Evolutionary conservation across 768 basidiomycete genomes (phyloP), one percentile per base, ranked within the genome.

Genomic region (Psilocybe cubensis): DNA sequence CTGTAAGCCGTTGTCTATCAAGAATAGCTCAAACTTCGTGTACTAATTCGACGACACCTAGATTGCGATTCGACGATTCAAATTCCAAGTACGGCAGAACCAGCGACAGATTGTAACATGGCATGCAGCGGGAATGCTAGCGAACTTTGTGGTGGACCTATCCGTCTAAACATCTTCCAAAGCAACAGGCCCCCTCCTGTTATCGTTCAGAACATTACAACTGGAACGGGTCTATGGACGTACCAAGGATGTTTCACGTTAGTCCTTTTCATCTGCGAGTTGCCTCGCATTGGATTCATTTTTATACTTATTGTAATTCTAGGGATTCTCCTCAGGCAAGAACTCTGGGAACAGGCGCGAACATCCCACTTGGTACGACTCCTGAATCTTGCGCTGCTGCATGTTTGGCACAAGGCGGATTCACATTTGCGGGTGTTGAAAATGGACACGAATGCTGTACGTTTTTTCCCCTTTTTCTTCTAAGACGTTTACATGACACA

Each of bases 231-330:
- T 4, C 24, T 64, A 24, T 89, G 87, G 87, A 60, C 73, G 1
- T 87, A 82, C 11, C 74, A 86, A 27, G 88, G 88, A 12, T 89
- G 88, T 64, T 87, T 81, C 71, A 87, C 76, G 87, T 84, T 62
- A 47, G 81, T 56, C 10, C 25, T 21, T 54, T 17, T 1, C 35
- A 23, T 31, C 3, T 35, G 40, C 9, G 5, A 24, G 17, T 20
- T 21, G 44, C 24, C n/a, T 24, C 14, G 7, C 11, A 6, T 17
- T 31, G 2, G 17, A 21, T 11, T 25, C 20, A 25, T 44, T 50
- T 14, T 3, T 14, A 8, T 18, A n/a, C 21, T 25, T 51, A 31
- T 29, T 7, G 11, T 5, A 18, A 29, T 40, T 10, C 25, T 54
- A 79, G 78, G 1, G 78, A 80, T 58, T 61, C 61, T 6, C 64